Evolutionary conservation across 2,329 filamentous ascomycete species (phyloP), one percentile per base, ranked within the genome.

Genomic region (Stemphylium vesicarium): DNA sequence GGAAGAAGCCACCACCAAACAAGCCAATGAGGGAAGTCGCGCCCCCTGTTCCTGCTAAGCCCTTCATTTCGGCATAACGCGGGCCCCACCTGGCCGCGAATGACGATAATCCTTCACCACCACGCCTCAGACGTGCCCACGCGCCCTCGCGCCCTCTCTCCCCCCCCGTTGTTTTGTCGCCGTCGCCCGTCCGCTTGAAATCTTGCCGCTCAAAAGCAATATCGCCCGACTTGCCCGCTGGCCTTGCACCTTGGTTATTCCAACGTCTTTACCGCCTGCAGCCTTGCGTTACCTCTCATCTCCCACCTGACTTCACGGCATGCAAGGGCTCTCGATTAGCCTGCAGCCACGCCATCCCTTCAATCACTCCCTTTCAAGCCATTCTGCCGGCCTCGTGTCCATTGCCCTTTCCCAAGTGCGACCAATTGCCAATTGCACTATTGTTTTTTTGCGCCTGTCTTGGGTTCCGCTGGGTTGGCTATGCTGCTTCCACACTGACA

Each of bases 11-110:
- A 20, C 46, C 46, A 12, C n/a, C 26, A 20, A 11, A 13, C 31
- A 46, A 12, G 56, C 64, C 64, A 68, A 65, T 63, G 54, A 54
- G 40, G 43, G 58, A 61, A 60, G 59, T 57, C 59, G 56, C 59
- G 36, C 56, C 46, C 49, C 50, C 32, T 45, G 43, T 43, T 43
- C 56, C 37, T 56, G 56, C 52, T 42, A 22, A 46, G 54, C 48
- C 50, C 42, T 59, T 57, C 57, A 60, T 56, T 61, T 64, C 57
- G 56, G 56, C 51, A 59, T 47, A 47, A 57, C 60, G 53, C 48
- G 54, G 38, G 52, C 39, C 45, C 51, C 48, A 37, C 48, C 44
- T 31, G 42, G 32, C 48, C 24, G 40, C 40, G 33, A 50, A 46
- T 49, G 44, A 50, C 52, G 37, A 31, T 50, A 32, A 49, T 38